Conservation (phyloP, 2,329 filamentous ascomycete genomes). For the Hypoxylon sp. region DNA sequence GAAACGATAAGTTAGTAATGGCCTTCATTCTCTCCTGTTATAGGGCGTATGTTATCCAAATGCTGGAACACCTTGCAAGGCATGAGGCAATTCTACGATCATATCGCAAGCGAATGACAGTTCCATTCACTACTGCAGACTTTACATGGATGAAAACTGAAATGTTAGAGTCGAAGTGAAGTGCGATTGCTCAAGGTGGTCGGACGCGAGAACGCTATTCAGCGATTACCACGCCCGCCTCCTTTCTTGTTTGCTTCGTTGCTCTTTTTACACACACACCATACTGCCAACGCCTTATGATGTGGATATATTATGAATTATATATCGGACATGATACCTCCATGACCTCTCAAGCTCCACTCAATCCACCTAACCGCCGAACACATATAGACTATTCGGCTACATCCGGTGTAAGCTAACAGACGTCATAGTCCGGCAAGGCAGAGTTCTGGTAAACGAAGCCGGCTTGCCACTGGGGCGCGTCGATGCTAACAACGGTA, state of each 20-base stretch:
- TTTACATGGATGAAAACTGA: background rate
- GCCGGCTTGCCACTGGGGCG: constrained; percentile 57
- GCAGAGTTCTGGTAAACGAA: constrained; percentile 51
- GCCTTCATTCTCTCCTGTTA: constrained; percentile 1
- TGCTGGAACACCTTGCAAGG: background rate
- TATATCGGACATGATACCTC: constrained; percentile 9
- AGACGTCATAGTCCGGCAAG: constrained; percentile 55
- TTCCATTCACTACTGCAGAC: background rate
- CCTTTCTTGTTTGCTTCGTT: constrained; percentile 12
- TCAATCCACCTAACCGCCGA: constrained; percentile 8
- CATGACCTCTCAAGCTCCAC: background rate
- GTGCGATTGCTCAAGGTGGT: constrained; percentile 15
- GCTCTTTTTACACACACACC: constrained; percentile 2
- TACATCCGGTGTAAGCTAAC: constrained; percentile 43
- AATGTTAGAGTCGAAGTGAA: constrained; percentile 17
- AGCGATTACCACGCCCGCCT: constrained; percentile 1
- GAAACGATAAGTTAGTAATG: constrained; percentile 11
- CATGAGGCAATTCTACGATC: constrained; percentile 1
- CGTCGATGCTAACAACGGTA: constrained; percentile 55
- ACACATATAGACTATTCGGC: background rate
- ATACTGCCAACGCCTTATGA: constrained; percentile 16
- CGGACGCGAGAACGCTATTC: constrained; percentile 6
- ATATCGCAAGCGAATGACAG: background rate
- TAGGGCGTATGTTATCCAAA: background rate
- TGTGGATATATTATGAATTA: constrained; percentile 18